Evolutionary conservation across 2,329 filamentous ascomycete species (phyloP).

Genomic region (Sordariomycetes sp.): DNA sequence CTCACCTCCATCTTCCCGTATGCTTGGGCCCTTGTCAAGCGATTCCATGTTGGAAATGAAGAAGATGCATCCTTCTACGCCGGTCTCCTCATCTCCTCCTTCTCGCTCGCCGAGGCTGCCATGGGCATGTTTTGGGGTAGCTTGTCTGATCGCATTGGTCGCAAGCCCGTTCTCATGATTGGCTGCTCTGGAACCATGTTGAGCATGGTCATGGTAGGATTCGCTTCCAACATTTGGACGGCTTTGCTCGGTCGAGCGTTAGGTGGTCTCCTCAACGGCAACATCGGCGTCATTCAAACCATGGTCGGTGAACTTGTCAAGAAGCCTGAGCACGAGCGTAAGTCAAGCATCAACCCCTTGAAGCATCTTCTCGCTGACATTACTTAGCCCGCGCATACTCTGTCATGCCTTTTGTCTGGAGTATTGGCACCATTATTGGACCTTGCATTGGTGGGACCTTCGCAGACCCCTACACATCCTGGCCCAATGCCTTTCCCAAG

Average conservation of each 20-base stretch:
- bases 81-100: constrained; percentile 78
- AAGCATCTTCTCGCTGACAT: constrained; percentile 3
- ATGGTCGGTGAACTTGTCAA: constrained; percentile 86
- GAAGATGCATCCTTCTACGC: constrained; percentile 81
- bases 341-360: constrained; percentile 23
- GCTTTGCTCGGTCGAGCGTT: constrained; percentile 67
- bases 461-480: constrained; percentile 66
- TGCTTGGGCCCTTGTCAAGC: constrained; percentile 74
- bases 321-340: constrained; percentile 78
- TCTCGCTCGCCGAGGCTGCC: constrained; percentile 70
- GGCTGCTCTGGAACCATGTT: constrained; percentile 77
- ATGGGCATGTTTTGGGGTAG: constrained; percentile 86
- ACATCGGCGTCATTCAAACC: constrained; percentile 83
- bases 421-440: constrained; percentile 79
- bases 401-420: constrained; percentile 93
- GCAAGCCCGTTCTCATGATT: constrained; percentile 76
- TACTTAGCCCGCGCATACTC: constrained; percentile 70
- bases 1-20: constrained; percentile 92
- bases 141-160: constrained; percentile 71
- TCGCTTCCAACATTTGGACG: constrained; percentile 76
- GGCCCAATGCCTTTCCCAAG: constrained; percentile 59
- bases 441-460: constrained; percentile 83
- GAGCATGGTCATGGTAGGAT: constrained; percentile 74
- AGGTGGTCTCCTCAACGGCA: constrained; percentile 81
- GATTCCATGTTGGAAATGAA: constrained; percentile 62